Evolutionary conservation across 768 basidiomycete species (phyloP), one percentile per base, ranked within the genome.

Genomic region (Pulveroboletus sp.): DNA sequence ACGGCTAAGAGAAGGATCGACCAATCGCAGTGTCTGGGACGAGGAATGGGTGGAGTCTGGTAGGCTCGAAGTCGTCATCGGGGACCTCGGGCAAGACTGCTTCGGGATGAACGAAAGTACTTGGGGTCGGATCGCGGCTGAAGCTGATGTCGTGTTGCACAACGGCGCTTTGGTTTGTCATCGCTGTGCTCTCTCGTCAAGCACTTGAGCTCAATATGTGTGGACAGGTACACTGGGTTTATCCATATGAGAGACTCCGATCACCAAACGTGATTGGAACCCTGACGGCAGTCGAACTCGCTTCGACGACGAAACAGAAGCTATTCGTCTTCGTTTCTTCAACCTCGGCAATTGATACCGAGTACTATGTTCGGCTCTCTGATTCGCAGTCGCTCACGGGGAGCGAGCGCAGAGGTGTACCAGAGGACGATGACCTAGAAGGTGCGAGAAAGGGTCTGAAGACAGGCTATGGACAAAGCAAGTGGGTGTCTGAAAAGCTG

Each of bases 401-500:
- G 4, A 69, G 71, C 4, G 61, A 70, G 12, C 75, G 73, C 31
- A 76, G 76, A 15, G 95, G 94, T 40, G 76, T 99, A 30, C 83
- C 89, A 1, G 96, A 99, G 65, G 73, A 69, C 45, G 95, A 99
- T 60, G 81, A 93, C 57, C 79, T 98, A 17, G 93, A 95, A 61
- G 93, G 87, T 6, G 89, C 93, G 0, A 77, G 81, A 55, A 67
- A 66, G 0, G 73, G 80, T 1, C 75, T 98, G 45, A 87, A 87
- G 67, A 89, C 89, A 0, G 96, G 96, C 0, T 99, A 99, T 67
- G 93, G 95, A 6, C 96, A 99, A 73, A 86, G 83, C 32, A 99
- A 99, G 70, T 99, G 96, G 96, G 96, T 99, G 0, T 88, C 92
- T 1, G 96, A 99, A 69, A 95, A 93, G 66, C 69, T 99, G 8